phyloP scores from a whole-genome alignment of 164 flowering plant species.

The Vitis rotundifolia region DNA sequence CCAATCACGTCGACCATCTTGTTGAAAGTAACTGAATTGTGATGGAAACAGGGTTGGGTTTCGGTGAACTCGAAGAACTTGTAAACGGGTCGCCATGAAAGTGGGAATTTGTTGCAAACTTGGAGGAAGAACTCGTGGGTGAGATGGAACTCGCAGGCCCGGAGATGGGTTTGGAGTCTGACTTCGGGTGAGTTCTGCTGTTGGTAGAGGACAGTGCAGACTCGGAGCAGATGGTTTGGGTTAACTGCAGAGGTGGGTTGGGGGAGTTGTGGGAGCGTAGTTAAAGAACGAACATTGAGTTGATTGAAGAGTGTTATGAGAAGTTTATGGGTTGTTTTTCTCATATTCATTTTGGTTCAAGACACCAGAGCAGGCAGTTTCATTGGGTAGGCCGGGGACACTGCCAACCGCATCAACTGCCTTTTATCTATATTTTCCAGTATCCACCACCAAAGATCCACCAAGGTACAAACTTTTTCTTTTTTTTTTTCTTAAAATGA shows the following conservation, averaged over 20 bases:
- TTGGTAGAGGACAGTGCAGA: constrained; percentile 80
- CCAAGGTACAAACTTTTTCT: too few relatives aligned
- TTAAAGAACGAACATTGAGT: too few relatives aligned
- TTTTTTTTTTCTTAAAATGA: too few relatives aligned
- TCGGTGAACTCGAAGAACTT: constrained; percentile 56
- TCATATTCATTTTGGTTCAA: too few relatives aligned
- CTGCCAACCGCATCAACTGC: too few relatives aligned
- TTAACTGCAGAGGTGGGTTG: constrained; percentile 30
- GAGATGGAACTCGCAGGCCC: constrained; percentile 33
- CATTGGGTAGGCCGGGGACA: too few relatives aligned
- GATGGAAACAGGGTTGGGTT: constrained; percentile 42
- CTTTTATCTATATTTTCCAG: too few relatives aligned
- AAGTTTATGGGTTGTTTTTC: too few relatives aligned
- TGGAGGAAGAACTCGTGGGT: constrained; percentile 87
- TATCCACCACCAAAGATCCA: too few relatives aligned
- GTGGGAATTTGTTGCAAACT: constrained; percentile 81
- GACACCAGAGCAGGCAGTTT: too few relatives aligned
- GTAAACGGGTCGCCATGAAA: constrained; percentile 79
- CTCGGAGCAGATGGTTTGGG: constrained; percentile 54
- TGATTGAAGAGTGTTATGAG: too few relatives aligned
- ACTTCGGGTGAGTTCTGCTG: constrained; percentile 56
- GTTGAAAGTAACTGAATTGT: constrained; percentile 68
- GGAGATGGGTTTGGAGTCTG: constrained; percentile 50
- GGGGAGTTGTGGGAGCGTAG: constrained; percentile 19
- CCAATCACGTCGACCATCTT: constrained; percentile 69